Base-by-base conservation (phyloP, 208 protist genomes). In the Novymonas esmeraldas region DNA sequence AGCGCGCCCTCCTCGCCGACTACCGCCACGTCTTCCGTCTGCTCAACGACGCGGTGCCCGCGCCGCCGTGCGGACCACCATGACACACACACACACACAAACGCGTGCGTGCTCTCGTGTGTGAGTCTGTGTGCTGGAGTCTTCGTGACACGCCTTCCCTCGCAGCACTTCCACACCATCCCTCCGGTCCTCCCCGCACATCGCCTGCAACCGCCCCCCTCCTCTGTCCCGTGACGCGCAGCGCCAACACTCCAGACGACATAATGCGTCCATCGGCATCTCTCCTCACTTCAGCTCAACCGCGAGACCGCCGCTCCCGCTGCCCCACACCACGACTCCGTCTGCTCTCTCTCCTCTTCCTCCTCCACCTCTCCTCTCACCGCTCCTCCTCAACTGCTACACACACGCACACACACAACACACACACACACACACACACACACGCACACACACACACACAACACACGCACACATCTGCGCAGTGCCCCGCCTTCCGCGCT, bases 1-100 rank as follows among this genome's bases (percentile, higher is more conserved):
- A 92, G 66, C 50, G 65, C 0, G 69, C 79, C 10, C 26, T 92
- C 10, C 68, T 93, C 11, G 4, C 61, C 29, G 83, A 76, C 51
- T 90, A 93, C 57, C 81, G 87, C 4, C 67, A 93, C 60, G 84
- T 90, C 24, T 93, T 93, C 57, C 77, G 56, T 18, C 46, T 78
- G 10, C 61, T 93, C n/a, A 93, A 93, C 46, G 79, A 91, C 31
- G 71, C 74, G 22, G 68, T 66, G 29, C 87, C 87, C 7, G n/a
- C 7, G 28, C 22, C 28, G 11, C 50, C 38, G 24, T 64, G 34
- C 31, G 49, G 31, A 6, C 33, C n/a, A 31, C 18, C 5, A 6
- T 44, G 3, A 41, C 29, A 18, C 28, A 51, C 59, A 33, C 59
- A 20, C 33, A n/a, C 28, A 31, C 57, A 46, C 57, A 61, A 34